Conservation (phyloP, 768 basidiomycete species). For the Myochromella boudieri region DNA sequence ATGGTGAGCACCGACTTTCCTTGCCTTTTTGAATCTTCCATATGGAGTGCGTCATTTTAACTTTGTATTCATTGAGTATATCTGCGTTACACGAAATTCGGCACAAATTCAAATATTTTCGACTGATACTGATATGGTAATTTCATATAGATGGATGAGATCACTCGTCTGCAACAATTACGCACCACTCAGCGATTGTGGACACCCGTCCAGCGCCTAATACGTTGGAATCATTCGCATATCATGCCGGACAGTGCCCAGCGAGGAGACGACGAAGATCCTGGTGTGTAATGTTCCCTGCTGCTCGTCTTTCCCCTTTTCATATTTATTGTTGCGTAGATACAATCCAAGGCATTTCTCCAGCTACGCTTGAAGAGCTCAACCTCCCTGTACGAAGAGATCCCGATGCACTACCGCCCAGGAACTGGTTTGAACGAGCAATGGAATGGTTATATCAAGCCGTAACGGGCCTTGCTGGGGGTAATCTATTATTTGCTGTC, state of each 20-base stretch:
- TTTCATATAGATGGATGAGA: slow-evolving; percentile 52
- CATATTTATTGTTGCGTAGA: slow-evolving; percentile 23
- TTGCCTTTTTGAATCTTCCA: no score
- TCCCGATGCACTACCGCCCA: slow-evolving; percentile 73
- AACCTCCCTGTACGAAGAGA: slow-evolving; percentile 60
- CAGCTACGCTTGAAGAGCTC: slow-evolving; percentile 44
- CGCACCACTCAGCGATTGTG: slow-evolving; percentile 46
- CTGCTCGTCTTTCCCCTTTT: not conserved
- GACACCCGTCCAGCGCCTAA: slow-evolving; percentile 50
- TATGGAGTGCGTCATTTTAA: no score
- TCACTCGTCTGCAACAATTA: slow-evolving; percentile 53
- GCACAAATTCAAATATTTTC: no score
- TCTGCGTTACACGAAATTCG: no score
- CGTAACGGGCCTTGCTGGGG: slow-evolving; percentile 42
- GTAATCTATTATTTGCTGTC: slow-evolving; percentile 67
- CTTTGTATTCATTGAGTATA: no score
- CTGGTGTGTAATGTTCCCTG: slow-evolving; percentile 39
- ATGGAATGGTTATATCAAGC: slow-evolving; percentile 46
- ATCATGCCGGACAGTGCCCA: slow-evolving; percentile 42
- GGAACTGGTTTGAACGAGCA: slow-evolving; percentile 52
- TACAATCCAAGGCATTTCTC: slow-evolving; percentile 55
- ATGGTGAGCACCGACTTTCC: slow-evolving; percentile 37
- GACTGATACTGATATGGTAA: not conserved
- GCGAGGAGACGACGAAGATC: slow-evolving; percentile 68
- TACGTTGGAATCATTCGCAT: slow-evolving; percentile 46